These are phyloP conservation scores for Avena sativa DNA, from an alignment of 176 grass and related monocot species.

Conservation along the genomic window DNA sequence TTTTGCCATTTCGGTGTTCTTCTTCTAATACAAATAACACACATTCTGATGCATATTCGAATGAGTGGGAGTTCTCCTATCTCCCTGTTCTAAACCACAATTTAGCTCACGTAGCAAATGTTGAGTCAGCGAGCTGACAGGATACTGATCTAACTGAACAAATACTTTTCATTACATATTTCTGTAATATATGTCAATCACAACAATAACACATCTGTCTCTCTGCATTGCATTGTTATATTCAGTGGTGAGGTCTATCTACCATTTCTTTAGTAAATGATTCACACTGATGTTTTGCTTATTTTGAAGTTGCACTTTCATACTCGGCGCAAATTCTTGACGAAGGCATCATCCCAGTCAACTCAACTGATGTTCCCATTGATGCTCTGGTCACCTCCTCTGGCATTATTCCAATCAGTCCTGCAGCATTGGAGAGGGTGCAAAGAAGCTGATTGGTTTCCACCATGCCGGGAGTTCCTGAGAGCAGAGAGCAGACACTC, in stretches of 20 bases:
- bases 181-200: neutral
- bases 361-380: constrained; percentile 69
- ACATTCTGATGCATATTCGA: neutral
- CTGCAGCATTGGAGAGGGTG: constrained; percentile 61
- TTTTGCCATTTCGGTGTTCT: neutral
- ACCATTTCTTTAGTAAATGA: too few relatives aligned
- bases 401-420: constrained; percentile 72
- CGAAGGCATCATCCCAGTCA: constrained; percentile 66
- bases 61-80: neutral
- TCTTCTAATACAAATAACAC: neutral
- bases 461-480: neutral
- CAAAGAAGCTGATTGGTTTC: constrained; percentile 10
- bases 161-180: neutral
- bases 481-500: too few relatives aligned
- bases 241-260: neutral
- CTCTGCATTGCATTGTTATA: neutral
- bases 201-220: neutral
- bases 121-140: neutral
- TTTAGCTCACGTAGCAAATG: neutral
- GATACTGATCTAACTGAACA: neutral
- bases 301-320: constrained; percentile 77
- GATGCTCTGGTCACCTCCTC: constrained; percentile 73
- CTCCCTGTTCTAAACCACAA: neutral
- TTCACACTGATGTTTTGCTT: too few relatives aligned
- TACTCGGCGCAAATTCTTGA: constrained; percentile 87